These are phyloP conservation scores for Penicillium brasilianum DNA, from an alignment of 2,329 filamentous ascomycete genomes.

Conservation along the genomic window DNA sequence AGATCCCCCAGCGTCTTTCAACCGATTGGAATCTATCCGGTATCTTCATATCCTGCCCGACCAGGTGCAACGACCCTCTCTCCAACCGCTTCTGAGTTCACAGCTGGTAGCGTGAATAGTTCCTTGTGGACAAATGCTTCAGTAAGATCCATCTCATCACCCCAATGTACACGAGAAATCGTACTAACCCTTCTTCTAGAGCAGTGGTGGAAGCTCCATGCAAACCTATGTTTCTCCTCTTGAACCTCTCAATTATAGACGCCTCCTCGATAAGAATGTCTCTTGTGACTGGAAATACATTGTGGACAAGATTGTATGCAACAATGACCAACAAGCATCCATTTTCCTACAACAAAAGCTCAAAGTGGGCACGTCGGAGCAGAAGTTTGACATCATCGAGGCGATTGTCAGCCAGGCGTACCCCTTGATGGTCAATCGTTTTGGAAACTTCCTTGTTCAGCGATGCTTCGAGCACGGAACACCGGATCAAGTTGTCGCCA, in stretches of 20 bases:
- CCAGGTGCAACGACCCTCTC: constrained; percentile 70
- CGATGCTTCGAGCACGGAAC: constrained; percentile 99
- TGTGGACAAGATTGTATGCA: constrained; percentile 98
- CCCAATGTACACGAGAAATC: not conserved
- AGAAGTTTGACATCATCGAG: constrained; percentile 97
- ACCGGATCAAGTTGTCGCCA: constrained; percentile 89
- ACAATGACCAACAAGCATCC: constrained; percentile 98
- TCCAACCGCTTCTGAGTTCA: constrained; percentile 76
- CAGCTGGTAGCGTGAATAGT: constrained; percentile 48
- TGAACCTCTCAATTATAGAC: constrained; percentile 95
- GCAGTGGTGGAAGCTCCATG: constrained; percentile 56
- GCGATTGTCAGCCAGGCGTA: constrained; percentile 95
- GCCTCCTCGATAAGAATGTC: constrained; percentile 90
- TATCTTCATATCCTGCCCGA: constrained; percentile 57
- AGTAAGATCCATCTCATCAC: constrained; percentile 54
- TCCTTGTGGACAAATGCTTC: constrained; percentile 48
- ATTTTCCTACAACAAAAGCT: constrained; percentile 99
- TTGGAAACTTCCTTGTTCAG: constrained; percentile 97
- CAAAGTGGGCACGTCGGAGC: constrained; percentile 91
- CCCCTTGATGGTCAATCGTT: constrained; percentile 95
- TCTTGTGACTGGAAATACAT: constrained; percentile 99
- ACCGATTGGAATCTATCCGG: constrained; percentile 42
- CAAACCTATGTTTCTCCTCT: constrained; percentile 83
- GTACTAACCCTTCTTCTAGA: not conserved
- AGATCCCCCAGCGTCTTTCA: constrained; percentile 41